These are phyloP conservation scores for Raffaelea ambrosiae DNA, from an alignment of 2,329 filamentous ascomycete genomes.

Conservation along the genomic window DNA sequence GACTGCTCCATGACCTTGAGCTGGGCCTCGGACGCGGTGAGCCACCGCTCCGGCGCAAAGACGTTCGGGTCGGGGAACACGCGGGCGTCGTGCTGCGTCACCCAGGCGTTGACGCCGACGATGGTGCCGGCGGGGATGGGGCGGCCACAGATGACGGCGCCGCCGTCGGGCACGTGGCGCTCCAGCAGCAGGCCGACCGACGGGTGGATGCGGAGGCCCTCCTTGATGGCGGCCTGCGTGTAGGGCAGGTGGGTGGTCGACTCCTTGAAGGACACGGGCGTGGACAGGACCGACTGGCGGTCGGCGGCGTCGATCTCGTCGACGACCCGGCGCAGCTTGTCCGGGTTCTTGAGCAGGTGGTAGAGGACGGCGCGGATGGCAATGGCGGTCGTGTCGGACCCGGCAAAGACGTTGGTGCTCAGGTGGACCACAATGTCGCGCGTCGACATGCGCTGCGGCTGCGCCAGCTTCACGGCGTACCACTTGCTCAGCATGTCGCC, in stretches of 20 bases:
- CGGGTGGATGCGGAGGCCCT: conserved; percentile 41
- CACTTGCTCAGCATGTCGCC: neutral
- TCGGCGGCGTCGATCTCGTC: conserved; percentile 26
- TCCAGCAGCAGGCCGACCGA: conserved; percentile 38
- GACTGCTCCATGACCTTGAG: too few relatives aligned
- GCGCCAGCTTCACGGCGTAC: neutral
- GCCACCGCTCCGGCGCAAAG: conserved; percentile 40
- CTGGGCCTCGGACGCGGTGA: conserved; percentile 19
- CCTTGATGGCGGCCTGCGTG: conserved; percentile 42
- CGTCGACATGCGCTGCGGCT: neutral
- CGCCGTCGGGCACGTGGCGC: conserved; percentile 35
- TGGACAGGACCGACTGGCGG: conserved; percentile 7
- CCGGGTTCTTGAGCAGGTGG: conserved; percentile 22
- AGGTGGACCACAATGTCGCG: neutral
- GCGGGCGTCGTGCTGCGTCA: conserved; percentile 29
- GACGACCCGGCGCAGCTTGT: conserved; percentile 16
- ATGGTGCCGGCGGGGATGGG: conserved; percentile 26
- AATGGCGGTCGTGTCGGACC: conserved; percentile 25
- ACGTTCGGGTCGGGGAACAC: conserved; percentile 36
- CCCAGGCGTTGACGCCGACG: conserved; percentile 33
- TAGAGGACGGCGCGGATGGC: conserved; percentile 25
- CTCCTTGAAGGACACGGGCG: conserved; percentile 5
- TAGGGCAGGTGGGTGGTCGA: conserved; percentile 26
- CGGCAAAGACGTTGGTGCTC: neutral
- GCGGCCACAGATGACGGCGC: conserved; percentile 16